phyloP scores from a whole-genome alignment of 2,329 filamentous ascomycete species.

The Epichloe aotearoae region DNA sequence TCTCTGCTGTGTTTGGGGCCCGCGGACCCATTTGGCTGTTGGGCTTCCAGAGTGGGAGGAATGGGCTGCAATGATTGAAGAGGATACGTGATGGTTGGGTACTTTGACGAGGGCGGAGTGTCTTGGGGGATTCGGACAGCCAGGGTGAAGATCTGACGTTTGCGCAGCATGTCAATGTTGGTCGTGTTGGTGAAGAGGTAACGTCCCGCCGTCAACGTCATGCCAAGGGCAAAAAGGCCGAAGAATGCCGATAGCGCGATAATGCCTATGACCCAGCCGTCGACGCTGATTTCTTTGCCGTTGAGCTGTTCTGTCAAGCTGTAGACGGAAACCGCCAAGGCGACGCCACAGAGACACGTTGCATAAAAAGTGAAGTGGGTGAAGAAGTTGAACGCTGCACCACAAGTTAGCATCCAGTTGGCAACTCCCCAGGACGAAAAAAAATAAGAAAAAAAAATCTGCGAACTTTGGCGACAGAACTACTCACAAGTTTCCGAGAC shows the following conservation, averaged over 20 bases:
- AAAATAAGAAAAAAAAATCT: too few species aligned
- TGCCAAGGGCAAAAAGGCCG: constrained; percentile 63
- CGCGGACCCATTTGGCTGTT: constrained; percentile 8
- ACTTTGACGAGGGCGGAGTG: constrained; percentile 28
- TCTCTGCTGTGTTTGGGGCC: constrained; percentile 22
- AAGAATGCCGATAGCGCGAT: constrained; percentile 61
- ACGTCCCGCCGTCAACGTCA: constrained; percentile 60
- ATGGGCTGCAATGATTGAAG: constrained; percentile 18
- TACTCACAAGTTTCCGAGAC: constrained; percentile 62
- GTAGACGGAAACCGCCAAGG: constrained; percentile 50
- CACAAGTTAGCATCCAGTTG: neutral
- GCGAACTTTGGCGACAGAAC: too few species aligned
- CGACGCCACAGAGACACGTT: constrained; percentile 50
- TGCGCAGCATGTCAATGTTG: constrained; percentile 66
- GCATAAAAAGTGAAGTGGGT: constrained; percentile 73
- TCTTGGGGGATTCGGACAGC: constrained; percentile 53
- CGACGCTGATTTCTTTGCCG: constrained; percentile 23
- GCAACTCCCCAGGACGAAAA: too few species aligned
- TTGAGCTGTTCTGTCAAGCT: constrained; percentile 43
- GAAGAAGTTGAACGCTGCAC: constrained; percentile 73
- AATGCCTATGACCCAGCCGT: constrained; percentile 52
- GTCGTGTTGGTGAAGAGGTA: constrained; percentile 64
- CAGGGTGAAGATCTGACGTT: constrained; percentile 52
- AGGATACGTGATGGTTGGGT: constrained; percentile 45
- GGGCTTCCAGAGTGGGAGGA: neutral